A percentile compares a stretch with the other conserved stretches of the same genome.
Conservation (phyloP, 2,329 filamentous ascomycete genomes). For the Bipolaris sorokiniana region DNA sequence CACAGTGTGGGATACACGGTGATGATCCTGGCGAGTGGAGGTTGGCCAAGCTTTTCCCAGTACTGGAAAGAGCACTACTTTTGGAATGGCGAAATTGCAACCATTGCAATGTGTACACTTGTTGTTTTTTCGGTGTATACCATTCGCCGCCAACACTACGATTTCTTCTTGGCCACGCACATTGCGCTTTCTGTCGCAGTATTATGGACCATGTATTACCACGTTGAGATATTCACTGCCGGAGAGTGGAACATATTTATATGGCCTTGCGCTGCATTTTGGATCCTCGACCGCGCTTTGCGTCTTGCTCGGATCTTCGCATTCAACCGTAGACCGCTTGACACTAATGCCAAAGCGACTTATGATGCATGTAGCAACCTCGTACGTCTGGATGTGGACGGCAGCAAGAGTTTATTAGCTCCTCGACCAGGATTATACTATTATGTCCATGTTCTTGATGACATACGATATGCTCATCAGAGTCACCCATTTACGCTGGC, state of each 20-base stretch:
- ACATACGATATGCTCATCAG: slow-evolving; percentile 54
- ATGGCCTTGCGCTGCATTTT: slow-evolving; percentile 58
- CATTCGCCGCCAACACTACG: slow-evolving; percentile 58
- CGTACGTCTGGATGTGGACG: slow-evolving; percentile 55
- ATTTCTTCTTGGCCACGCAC: slow-evolving; percentile 53
- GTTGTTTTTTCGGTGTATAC: slow-evolving; percentile 59
- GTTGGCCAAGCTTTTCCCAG: slow-evolving; percentile 49
- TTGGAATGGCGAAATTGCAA: slow-evolving; percentile 56
- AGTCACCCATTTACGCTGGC: slow-evolving; percentile 57
- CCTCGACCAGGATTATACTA: slow-evolving; percentile 58
- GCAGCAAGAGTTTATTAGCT: slow-evolving; percentile 40
- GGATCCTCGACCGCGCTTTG: slow-evolving; percentile 58
- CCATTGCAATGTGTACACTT: slow-evolving; percentile 53
- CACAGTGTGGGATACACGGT: slow-evolving; percentile 67
- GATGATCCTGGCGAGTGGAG: slow-evolving; percentile 47
- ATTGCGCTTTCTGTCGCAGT: slow-evolving; percentile 51
- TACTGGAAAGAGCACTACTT: slow-evolving; percentile 57
- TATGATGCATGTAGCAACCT: slow-evolving; percentile 56
- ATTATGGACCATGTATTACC: slow-evolving; percentile 59
- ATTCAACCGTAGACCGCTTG: slow-evolving; percentile 50
- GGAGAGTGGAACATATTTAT: slow-evolving; percentile 58
- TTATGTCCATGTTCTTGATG: slow-evolving; percentile 55
- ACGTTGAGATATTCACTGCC: slow-evolving; percentile 60
- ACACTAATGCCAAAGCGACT: slow-evolving; percentile 49
- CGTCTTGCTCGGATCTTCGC: slow-evolving; percentile 54